These are phyloP conservation scores for Aspergillus udagawae DNA, from an alignment of 2,329 filamentous ascomycete species.

Conservation along the genomic window DNA sequence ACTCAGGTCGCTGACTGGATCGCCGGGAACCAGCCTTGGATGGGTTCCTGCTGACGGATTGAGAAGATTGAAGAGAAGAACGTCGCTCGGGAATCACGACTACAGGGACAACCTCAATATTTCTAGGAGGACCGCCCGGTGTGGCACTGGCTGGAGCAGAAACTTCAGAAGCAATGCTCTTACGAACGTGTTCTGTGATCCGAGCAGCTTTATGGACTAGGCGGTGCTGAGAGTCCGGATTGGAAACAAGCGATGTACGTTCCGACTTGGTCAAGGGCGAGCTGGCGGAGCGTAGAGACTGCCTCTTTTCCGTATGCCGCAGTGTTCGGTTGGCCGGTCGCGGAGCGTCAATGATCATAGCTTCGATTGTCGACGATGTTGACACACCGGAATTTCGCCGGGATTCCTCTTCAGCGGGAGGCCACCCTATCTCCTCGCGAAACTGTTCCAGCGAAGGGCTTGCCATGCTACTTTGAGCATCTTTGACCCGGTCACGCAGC, in stretches of 20 bases:
- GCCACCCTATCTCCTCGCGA: slow-evolving; percentile 50
- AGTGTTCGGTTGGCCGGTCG: slow-evolving; percentile 44
- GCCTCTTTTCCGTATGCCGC: slow-evolving; percentile 52
- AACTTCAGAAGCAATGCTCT: slow-evolving; percentile 41
- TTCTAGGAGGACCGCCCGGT: slow-evolving; percentile 25
- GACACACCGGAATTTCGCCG: slow-evolving; percentile 50
- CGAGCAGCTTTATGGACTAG: slow-evolving; percentile 49
- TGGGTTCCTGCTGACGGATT: slow-evolving; percentile 32
- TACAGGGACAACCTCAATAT: slow-evolving; percentile 43
- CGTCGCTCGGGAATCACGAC: slow-evolving; percentile 46
- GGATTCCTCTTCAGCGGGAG: slow-evolving; percentile 32
- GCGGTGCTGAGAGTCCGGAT: slow-evolving; percentile 43
- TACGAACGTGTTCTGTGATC: slow-evolving; percentile 46
- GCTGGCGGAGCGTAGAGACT: slow-evolving; percentile 47
- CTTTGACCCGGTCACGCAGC: slow-evolving; percentile 31
- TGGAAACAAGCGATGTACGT: slow-evolving; percentile 42
- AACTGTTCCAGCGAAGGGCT: slow-evolving; percentile 45
- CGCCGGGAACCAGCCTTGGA: slow-evolving; percentile 37
- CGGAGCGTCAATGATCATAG: slow-evolving; percentile 51
- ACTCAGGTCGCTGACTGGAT: slow-evolving; percentile 35
- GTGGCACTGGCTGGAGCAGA: slow-evolving; percentile 32
- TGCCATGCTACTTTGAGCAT: slow-evolving; percentile 20
- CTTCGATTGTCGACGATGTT: slow-evolving; percentile 53
- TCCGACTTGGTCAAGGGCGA: slow-evolving; percentile 43
- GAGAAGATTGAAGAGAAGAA: slow-evolving; percentile 42